These are phyloP conservation scores for Martiniozyma asiatica DNA, from an alignment of 1,139 yeast genomes.

Conservation along the genomic window DNA sequence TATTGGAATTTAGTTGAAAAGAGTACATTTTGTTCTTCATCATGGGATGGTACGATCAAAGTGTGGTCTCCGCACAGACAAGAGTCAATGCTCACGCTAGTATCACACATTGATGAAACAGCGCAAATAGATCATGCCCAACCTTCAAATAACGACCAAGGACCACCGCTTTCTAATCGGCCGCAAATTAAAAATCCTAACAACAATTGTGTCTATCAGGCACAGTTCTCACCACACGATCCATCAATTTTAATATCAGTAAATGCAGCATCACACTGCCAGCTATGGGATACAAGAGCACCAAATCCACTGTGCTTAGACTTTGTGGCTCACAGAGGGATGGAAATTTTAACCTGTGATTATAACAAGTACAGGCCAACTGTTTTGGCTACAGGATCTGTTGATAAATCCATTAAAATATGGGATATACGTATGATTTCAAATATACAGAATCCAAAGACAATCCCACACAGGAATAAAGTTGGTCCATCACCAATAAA, in stretches of 20 bases:
- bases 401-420: conserved; percentile 68
- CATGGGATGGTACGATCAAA: conserved; percentile 90
- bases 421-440: conserved; percentile 80
- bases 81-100: conserved; percentile 48
- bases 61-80: conserved; percentile 55
- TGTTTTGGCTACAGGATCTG: conserved; percentile 78
- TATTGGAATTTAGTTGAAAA: conserved; percentile 83
- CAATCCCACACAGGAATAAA: conserved; percentile 22
- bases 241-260: conserved; percentile 62
- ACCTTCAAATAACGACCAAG: conserved; percentile 2
- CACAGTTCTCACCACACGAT: conserved; percentile 77
- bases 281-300: conserved; percentile 75
- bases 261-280: conserved; percentile 67
- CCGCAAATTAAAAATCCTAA: conserved; percentile 23
- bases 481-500: conserved; percentile 62
- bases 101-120: conserved; percentile 26
- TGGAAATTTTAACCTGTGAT: conserved; percentile 72
- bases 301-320: conserved; percentile 52
- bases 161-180: conserved; percentile 16
- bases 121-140: conserved; percentile 8
- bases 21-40: conserved; percentile 55
- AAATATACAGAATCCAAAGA: conserved; percentile 7
- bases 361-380: conserved; percentile 83
- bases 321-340: conserved; percentile 63
- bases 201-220: conserved; percentile 59